Evolutionary conservation across 257 asterid species (phyloP), one percentile per base, ranked within the genome.

Genomic region (Misopates orontium): DNA sequence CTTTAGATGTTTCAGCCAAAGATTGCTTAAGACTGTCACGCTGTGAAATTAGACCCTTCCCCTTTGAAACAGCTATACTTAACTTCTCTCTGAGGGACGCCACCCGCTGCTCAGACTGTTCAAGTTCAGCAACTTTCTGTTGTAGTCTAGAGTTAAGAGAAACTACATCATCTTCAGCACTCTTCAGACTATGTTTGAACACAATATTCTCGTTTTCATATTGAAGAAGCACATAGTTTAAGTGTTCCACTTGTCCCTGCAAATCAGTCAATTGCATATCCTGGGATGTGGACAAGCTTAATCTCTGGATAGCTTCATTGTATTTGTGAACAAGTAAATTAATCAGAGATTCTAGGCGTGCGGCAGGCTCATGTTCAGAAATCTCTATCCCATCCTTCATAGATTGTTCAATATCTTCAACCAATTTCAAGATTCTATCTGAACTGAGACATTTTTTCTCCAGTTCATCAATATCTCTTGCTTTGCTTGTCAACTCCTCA

Each of bases 1-100:
- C 93, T 73, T 71, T 78, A 72, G 95, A 87, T 20, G 77, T 76
- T 69, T 86, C 97, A 55, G 95, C 85, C 59, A 94, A 83, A 39
- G 93, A 88, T 64, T 90, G 97, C 85, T 90, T 90, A 60, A 94
- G 95, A 79, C 82, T 74, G 73, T 94, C 99, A 59, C 99, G 99
- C 79, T 94, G 96, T 40, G 78, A 78, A 69, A 94, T 91, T 75
- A 94, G 80, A 73, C 96, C 95, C 79, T 94, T 94, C 74, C 99
- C 99, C 81, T 90, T 94, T 47, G 97, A 75, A 50, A 94, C 99
- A 65, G 99, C 99, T 62, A 90, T 94, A 67, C 95, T 79, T 58
- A 94, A 90, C 87, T 94, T 94, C 82, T 94, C 99, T 77, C 97
- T 84, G 53, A 94, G 92, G 71, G 97, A 82, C 28, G 83, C 84